Evolutionary conservation across 106 monocot species (phyloP).

Genomic region (Triglochin maritima): DNA sequence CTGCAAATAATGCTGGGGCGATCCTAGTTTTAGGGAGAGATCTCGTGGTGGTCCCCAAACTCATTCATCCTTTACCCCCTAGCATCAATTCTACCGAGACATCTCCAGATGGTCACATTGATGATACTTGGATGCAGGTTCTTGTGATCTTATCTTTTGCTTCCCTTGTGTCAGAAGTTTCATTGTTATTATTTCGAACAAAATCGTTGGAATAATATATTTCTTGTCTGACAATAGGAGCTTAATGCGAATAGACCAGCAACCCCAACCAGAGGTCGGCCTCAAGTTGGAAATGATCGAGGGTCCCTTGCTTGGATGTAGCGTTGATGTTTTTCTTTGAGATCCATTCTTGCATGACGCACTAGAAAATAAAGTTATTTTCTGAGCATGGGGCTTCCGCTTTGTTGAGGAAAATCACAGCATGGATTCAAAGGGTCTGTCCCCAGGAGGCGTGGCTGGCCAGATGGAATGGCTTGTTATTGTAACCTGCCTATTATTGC

Average conservation of each 20-base stretch:
- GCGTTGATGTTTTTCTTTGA: neutral
- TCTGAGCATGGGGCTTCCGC: neutral
- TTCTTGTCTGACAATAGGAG: slow-evolving; percentile 36
- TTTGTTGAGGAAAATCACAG: neutral
- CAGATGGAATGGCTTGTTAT: neutral
- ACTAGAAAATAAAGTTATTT: neutral
- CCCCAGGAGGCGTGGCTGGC: neutral
- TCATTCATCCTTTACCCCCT: slow-evolving; percentile 96
- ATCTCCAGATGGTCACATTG: slow-evolving; percentile 80
- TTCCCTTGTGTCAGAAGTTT: no score
- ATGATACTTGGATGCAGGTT: slow-evolving; percentile 99
- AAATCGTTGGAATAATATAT: no score
- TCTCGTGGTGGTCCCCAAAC: slow-evolving; percentile 96
- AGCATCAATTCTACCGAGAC: slow-evolving; percentile 72
- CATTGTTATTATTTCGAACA: no score
- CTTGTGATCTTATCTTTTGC: no score
- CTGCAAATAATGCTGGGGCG: slow-evolving; percentile 99
- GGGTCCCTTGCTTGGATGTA: slow-evolving; percentile 89
- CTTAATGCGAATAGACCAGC: slow-evolving; percentile 95
- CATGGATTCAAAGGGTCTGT: neutral
- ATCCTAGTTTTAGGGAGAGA: slow-evolving; percentile 98
- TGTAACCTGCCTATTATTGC: no score
- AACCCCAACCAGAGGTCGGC: slow-evolving; percentile 90
- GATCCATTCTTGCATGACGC: neutral
- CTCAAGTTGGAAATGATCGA: slow-evolving; percentile 73